Conservation (phyloP, 1,284 basidiomycete species). For the Ceraceosorus guamensis region DNA sequence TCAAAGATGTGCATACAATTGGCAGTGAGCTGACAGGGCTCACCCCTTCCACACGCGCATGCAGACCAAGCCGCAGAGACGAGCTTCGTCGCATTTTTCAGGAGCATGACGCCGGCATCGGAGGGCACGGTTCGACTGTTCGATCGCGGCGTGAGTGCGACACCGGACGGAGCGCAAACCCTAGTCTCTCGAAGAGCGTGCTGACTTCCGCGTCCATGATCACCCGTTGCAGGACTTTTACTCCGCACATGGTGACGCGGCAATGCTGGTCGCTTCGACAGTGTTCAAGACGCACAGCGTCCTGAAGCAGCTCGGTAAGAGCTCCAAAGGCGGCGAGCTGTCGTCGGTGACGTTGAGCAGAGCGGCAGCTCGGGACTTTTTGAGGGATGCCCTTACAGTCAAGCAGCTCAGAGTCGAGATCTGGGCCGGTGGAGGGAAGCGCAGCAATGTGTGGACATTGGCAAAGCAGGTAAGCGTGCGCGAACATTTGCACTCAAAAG, state of each 20-base stretch:
- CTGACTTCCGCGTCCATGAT: not conserved
- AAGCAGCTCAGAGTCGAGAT: slow-evolving; percentile 93
- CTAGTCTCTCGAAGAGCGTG: not conserved
- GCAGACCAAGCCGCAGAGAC: slow-evolving; percentile 30
- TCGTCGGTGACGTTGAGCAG: slow-evolving; percentile 65
- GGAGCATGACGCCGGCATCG: slow-evolving; percentile 18
- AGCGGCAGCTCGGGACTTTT: slow-evolving; percentile 73
- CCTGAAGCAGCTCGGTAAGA: slow-evolving; percentile 39
- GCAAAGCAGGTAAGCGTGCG: slow-evolving; percentile 63
- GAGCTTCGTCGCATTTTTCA: slow-evolving; percentile 36
- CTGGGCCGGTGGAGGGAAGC: slow-evolving; percentile 55
- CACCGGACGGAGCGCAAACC: not conserved
- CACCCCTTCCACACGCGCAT: not conserved
- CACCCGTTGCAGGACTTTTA: slow-evolving; percentile 63
- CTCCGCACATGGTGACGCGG: slow-evolving; percentile 80
- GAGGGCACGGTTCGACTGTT: slow-evolving; percentile 43
- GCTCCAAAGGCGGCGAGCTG: slow-evolving; percentile 16
- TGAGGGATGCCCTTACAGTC: slow-evolving; percentile 81
- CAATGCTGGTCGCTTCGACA: slow-evolving; percentile 73
- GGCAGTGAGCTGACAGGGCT: not conserved
- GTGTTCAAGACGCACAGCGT: slow-evolving; percentile 53
- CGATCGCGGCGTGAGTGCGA: slow-evolving; percentile 23
- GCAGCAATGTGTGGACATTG: slow-evolving; percentile 62
- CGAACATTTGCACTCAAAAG: not conserved
- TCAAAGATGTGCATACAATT: not conserved